Base-by-base conservation (phyloP, 768 basidiomycete species). In the Hygrocybe punicea region DNA sequence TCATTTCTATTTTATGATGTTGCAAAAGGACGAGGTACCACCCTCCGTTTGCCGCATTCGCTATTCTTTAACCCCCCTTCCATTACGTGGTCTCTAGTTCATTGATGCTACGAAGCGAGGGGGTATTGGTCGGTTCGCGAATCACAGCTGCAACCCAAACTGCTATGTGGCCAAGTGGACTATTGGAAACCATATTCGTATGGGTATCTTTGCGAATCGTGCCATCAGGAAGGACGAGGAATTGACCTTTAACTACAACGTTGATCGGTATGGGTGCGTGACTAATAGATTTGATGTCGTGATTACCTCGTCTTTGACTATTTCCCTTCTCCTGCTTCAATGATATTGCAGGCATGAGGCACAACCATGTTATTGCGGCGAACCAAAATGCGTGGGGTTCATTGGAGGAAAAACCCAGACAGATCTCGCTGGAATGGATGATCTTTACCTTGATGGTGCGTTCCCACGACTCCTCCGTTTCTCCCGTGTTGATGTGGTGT, bases 1-100 rank as follows among this genome's bases (percentile, higher is more conserved):
- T 52, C 97, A 98, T 71, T 99, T 98, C 65, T 99, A 98, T 75
- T 99, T 99, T 70, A 99, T 98, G 97, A 95, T 96, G 90, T 73
- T 99, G 57, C 97, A 99, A 74, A 93, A 91, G 68, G 94, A 96
- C 63, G 94, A 98, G 82, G 95, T 93, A 62, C 56, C 16, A 19
- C 16, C 45, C 48, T 4, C 29, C 44, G 49, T 56, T 33, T 3
- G n/a, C n/a, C n/a, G n/a, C n/a, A 49, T 21, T 13, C 21, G 9
- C n/a, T 50, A 9, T 23, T 46, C 29, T 23, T 13, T 56, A 21
- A 37, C 17, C n/a, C 45, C n/a, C 46, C 56, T 21, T 14, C 34
- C 23, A 9, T 25, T 29, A 14, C 33, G 37, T 21, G 29, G 4
- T 37, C 16, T n/a, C 53, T 44, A 94, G 94, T 99, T 91, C 72